Evolutionary conservation across 1,139 yeast species (phyloP).

Genomic region (Pichia sp.): DNA sequence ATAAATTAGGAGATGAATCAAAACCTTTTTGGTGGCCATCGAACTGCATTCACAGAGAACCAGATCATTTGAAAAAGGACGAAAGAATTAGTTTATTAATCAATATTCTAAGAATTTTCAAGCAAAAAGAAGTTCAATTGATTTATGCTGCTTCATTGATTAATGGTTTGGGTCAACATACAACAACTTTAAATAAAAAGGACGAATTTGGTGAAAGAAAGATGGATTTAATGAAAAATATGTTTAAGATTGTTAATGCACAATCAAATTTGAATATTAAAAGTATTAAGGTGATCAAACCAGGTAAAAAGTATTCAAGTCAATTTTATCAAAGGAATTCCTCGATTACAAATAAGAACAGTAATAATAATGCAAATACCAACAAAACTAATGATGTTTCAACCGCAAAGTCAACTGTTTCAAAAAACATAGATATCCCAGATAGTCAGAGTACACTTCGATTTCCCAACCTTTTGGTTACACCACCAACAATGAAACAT

Average conservation of each 20-base stretch:
- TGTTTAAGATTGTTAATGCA: conserved; percentile 21
- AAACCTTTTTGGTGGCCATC: conserved; percentile 73
- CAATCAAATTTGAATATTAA: conserved; percentile 1
- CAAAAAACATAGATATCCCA: neutral
- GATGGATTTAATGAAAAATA: conserved; percentile 19
- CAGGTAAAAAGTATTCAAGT: conserved; percentile 28
- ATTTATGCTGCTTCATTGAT: conserved; percentile 19
- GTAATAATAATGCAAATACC: neutral
- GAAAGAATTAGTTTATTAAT: conserved; percentile 48
- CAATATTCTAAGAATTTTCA: conserved; percentile 29
- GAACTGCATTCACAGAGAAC: conserved; percentile 56
- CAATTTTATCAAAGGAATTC: conserved; percentile 15
- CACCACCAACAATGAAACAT: conserved; percentile 7
- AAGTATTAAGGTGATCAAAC: conserved; percentile 21
- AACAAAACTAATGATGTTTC: neutral
- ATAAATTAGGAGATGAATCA: conserved; percentile 42
- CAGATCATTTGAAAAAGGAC: conserved; percentile 60
- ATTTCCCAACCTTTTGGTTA: conserved; percentile 1
- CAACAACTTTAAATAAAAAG: conserved; percentile 10
- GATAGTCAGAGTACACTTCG: neutral
- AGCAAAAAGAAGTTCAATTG: conserved; percentile 18
- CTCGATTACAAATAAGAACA: neutral
- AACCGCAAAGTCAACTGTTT: neutral
- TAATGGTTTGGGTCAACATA: conserved; percentile 19
- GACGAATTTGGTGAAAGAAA: conserved; percentile 21